A percentile compares a stretch with the other conserved stretches of the same genome.
Conservation (phyloP, 129 eudicot species). For the Escallonia herrerae region DNA sequence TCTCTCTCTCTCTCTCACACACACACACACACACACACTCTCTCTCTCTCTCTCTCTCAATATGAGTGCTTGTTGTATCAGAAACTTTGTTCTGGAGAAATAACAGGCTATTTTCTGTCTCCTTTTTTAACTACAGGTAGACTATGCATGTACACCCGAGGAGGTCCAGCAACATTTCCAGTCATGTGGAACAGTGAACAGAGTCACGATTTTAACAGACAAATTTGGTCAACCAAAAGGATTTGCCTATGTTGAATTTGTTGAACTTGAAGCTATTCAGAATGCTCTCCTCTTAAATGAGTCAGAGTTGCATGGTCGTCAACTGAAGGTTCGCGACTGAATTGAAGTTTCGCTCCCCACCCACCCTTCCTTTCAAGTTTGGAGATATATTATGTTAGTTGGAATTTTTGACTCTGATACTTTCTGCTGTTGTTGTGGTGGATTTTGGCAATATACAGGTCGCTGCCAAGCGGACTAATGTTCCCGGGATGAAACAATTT, state of each 20-base stretch:
- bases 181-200: conserved; percentile 76
- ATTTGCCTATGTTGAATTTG: conserved; percentile 84
- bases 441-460: conserved; percentile 33
- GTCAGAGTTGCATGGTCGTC: conserved; percentile 92
- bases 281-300: conserved; percentile 68
- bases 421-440: conserved; percentile 4
- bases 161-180: conserved; percentile 92
- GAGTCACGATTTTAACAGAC: conserved; percentile 86
- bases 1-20: too few relatives aligned
- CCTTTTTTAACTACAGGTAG: conserved; percentile 45
- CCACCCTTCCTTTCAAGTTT: too few relatives aligned
- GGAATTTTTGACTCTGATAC: conserved; percentile 4
- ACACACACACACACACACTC: too few relatives aligned
- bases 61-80: too few relatives aligned
- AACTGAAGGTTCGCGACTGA: conserved; percentile 50
- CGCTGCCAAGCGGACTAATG: conserved; percentile 63
- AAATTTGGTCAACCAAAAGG: conserved; percentile 94
- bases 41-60: too few relatives aligned
- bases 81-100: too few relatives aligned
- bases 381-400: conserved; percentile 5
- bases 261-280: conserved; percentile 72
- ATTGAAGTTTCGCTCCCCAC: too few relatives aligned
- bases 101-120: too few relatives aligned
- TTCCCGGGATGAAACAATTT: conserved; percentile 65
- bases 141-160: conserved; percentile 94